phyloP scores from a whole-genome alignment of 2,329 filamentous ascomycete genomes.

The Diaporthe caulivora region DNA sequence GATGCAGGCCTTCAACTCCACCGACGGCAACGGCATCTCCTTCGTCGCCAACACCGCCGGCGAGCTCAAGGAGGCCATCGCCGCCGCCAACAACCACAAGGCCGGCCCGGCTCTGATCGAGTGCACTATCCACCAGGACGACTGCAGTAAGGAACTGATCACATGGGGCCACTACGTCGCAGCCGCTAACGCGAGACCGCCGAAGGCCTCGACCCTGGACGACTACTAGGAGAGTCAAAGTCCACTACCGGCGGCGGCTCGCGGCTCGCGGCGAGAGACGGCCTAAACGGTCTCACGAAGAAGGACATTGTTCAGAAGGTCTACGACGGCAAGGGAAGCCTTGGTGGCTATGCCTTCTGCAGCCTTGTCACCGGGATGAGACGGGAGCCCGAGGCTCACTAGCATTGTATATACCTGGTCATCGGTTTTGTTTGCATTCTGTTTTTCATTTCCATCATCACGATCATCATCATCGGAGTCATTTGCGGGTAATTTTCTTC shows the following conservation, averaged over 20 bases:
- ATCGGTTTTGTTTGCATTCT: background rate
- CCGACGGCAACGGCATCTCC: conserved; percentile 44
- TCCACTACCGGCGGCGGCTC: conserved; percentile 25
- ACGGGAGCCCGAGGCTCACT: conserved; percentile 3
- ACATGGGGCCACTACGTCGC: conserved; percentile 47
- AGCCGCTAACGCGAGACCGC: conserved; percentile 45
- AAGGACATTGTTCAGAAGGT: conserved; percentile 32
- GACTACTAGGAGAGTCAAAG: conserved; percentile 31
- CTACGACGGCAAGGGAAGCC: conserved; percentile 38
- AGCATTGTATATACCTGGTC: conserved; percentile 28
- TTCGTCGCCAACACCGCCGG: conserved; percentile 43
- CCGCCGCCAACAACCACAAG: conserved; percentile 40
- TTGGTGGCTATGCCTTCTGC: conserved; percentile 37
- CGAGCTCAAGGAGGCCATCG: conserved; percentile 43
- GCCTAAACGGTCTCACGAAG: background rate
- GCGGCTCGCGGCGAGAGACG: conserved; percentile 2
- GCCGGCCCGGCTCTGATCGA: conserved; percentile 45
- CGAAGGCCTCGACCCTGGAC: conserved; percentile 38
- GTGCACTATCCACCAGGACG: conserved; percentile 46
- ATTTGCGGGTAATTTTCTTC: conserved; percentile 15
- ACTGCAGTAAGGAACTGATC: conserved; percentile 46
- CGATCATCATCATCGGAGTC: conserved; percentile 32
- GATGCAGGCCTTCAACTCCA: conserved; percentile 44
- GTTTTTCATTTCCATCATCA: background rate
- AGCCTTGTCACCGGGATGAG: conserved; percentile 36